Evolutionary conservation across 495 filamentous ascomycete genomes (phyloP), one percentile per base, ranked within the genome.

Genomic region (Cudoniella acicularis): DNA sequence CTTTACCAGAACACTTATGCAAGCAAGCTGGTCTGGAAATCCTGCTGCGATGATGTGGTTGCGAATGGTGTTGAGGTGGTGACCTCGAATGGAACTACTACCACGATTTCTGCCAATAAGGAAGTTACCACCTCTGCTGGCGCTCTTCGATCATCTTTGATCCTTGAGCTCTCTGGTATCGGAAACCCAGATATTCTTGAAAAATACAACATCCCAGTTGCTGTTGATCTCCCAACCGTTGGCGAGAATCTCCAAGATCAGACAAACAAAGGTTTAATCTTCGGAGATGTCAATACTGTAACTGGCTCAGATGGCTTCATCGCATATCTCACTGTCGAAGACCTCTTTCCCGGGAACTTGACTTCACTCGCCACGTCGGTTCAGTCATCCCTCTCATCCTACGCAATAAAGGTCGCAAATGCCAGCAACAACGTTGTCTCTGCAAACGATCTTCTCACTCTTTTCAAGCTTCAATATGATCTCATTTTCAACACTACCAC

Each of bases 171-270:
- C 1, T 84, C 80, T 0, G 79, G 80, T 1, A 63, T 82, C 25
- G 80, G 79, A 24, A 67, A 68, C 3, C 13, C 47, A 24, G 62
- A 56, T 11, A 64, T 79, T 18, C 69, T 79, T 2, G 21, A 64
- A 1, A 64, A 65, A 10, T 57, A 67, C 23, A 68, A 72, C 17
- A 81, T 82, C 55, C 64, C 77, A 9, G 60, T 73, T 18, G 62
- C 66, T 24, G 68, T 81, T 25, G 62, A 78, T 16, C 73, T 76
- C 53, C 66, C 70, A 1, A 67, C 67, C 42, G 79, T 81, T 4
- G 78, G 80, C 8, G 77, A 80, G 55, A 76, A 83, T 60, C 57
- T 82, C 1, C 78, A 80, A 63, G 79, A 83, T 17, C 77, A 82
- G 18, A 62, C 70, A 18, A 69, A 72, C 25, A 65, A 52, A 2